A percentile compares a stretch with the other conserved stretches of the same genome.
These are phyloP conservation scores for Neonectria ditissima DNA, from an alignment of 2,329 filamentous ascomycete species.

Conservation along the genomic window DNA sequence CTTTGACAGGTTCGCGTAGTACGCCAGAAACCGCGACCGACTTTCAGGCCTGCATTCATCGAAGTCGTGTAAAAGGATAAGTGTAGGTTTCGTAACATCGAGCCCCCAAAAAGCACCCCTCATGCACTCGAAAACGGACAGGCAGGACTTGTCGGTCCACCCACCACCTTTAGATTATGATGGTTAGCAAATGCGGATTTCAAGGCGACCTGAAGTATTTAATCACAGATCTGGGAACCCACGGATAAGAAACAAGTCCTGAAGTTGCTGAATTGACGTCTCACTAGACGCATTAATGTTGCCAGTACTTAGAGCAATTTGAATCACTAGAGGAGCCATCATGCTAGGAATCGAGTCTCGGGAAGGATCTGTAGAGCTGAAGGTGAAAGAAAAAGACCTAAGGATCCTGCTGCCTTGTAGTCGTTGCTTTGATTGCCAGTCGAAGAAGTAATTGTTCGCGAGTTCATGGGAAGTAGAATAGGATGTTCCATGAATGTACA, in stretches of 20 bases:
- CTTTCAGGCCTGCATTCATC: background rate
- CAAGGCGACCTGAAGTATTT: too few species aligned
- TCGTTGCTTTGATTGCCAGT: background rate
- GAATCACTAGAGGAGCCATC: background rate
- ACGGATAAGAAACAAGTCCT: background rate
- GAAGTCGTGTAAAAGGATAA: background rate
- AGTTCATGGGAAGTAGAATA: background rate
- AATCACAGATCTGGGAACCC: background rate
- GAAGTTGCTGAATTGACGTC: background rate
- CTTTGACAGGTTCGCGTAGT: background rate
- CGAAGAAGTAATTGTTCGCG: background rate
- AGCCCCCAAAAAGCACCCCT: background rate
- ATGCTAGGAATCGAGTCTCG: background rate
- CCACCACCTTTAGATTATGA: background rate
- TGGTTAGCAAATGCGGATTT: background rate
- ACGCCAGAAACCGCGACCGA: background rate
- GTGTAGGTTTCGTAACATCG: too few species aligned
- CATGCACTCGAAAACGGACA: background rate
- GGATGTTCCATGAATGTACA: background rate
- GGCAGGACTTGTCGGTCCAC: background rate
- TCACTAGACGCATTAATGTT: background rate
- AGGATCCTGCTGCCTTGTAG: background rate
- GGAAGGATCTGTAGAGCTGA: background rate
- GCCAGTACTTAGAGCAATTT: background rate
- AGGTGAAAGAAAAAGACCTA: background rate